Evolutionary conservation across 305 asterid species (phyloP), one percentile per base, ranked within the genome.

Genomic region (Solanum hybrid): DNA sequence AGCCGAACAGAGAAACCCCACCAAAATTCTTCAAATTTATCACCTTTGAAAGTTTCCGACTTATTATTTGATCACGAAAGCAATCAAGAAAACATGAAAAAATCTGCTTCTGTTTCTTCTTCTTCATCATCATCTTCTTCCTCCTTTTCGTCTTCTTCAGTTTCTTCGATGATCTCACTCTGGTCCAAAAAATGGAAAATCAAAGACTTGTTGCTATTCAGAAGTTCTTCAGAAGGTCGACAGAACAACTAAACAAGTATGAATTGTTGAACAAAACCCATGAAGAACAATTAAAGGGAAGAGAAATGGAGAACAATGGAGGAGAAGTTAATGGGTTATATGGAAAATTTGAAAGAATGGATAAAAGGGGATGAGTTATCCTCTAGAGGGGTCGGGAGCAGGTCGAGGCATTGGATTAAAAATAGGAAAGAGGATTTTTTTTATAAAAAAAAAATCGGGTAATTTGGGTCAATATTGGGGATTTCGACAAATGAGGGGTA

Each of bases 151-250:
- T 91, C 91, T 40, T 42, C 89, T 14, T 88, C 89, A 34, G 39
- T 88, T 61, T 39, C 83, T 11, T 88, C 89, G 3, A 87, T 35
- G 26, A 74, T 20, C 11, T 74, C 83, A 26, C 24, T 28, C 24
- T 96, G 96, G 96, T 93, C 95, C 89, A 94, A 91, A 39, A 96
- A 94, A 78, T 97, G 98, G 96, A 96, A 93, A 84, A 91, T 96
- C 85, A 97, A 96, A 86, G 98, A 97, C 91, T 89, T 97, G 24
- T 61, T 96, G 2, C 89, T 96, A 4, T 97, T 97, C 94, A 79
- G 98, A 97, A 29, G 94, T 98, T 18, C 91, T 97, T 97, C 94
- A 79, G 98, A 97, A 29, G 94, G 98, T 18, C 91, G 96, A 20
- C 94, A 42, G 91, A 94, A 1, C 91, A 94, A 89, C 33, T 92